Conservation (phyloP, 23 red algal species). For the Chondrus crispus region DNA sequence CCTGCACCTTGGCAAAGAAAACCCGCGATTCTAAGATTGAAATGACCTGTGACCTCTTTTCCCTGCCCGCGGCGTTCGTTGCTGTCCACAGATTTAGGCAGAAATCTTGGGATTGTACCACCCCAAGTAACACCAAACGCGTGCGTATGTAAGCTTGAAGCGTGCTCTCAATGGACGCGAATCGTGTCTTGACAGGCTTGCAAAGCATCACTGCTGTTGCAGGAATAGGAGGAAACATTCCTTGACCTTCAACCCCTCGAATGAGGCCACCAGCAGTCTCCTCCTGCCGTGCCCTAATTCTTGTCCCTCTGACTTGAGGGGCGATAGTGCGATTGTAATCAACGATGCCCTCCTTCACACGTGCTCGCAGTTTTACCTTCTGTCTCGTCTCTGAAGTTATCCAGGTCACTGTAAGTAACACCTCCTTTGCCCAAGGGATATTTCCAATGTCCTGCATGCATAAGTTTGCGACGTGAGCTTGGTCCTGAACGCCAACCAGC, state of each 20-base stretch:
- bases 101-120: background rate
- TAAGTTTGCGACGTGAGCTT: background rate
- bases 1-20: background rate
- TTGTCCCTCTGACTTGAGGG: too few species aligned
- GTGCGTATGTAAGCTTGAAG: too few species aligned
- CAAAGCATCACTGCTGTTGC: background rate
- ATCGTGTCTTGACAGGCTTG: background rate
- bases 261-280: background rate
- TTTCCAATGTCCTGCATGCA: background rate
- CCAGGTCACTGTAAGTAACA: background rate
- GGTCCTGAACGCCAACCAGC: constrained; percentile 5
- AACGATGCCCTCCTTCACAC: background rate
- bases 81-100: background rate
- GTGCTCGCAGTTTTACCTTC: background rate
- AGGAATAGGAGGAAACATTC: too few species aligned
- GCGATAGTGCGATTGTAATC: background rate
- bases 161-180: too few species aligned
- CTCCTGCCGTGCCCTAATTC: background rate
- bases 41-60: background rate
- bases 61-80: background rate
- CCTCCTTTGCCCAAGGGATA: background rate
- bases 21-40: background rate
- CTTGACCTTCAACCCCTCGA: background rate
- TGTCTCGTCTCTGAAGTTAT: background rate
- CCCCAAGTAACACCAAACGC: background rate